phyloP scores from a whole-genome alignment of 1,284 basidiomycete genomes.

The Mycena citricolor region DNA sequence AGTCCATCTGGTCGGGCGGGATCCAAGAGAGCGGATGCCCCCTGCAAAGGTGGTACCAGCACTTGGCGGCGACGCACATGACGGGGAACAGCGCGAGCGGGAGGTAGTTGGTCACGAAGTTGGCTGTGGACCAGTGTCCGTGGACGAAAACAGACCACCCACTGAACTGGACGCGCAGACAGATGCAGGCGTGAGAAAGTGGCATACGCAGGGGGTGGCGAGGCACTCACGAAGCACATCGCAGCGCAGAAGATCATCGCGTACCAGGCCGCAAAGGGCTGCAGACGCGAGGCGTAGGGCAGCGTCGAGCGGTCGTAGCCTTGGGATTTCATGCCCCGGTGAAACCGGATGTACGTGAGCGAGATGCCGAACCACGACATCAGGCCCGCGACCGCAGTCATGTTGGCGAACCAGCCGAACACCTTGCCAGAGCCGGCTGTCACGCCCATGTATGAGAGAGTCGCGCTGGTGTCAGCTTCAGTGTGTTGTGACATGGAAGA shows the following conservation, averaged over 20 bases:
- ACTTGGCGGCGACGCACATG: constrained; percentile 61
- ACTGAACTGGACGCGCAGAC: constrained; percentile 51
- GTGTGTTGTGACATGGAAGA: no score
- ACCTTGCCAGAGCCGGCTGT: constrained; percentile 60
- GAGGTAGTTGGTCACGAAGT: constrained; percentile 78
- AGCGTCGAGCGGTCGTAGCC: constrained; percentile 65
- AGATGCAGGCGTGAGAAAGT: not conserved
- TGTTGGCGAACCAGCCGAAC: constrained; percentile 78
- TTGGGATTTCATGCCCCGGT: constrained; percentile 73
- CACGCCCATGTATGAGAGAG: constrained; percentile 75
- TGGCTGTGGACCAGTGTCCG: constrained; percentile 56
- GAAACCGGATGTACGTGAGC: constrained; percentile 79
- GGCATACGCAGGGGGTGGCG: not conserved
- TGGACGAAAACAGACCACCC: constrained; percentile 78
- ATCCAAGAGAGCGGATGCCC: constrained; percentile 8
- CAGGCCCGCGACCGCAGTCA: constrained; percentile 63
- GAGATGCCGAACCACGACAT: constrained; percentile 86
- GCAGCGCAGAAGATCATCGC: constrained; percentile 51
- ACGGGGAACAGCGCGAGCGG: constrained; percentile 77
- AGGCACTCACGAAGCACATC: constrained; percentile 63
- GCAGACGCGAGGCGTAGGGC: constrained; percentile 60
- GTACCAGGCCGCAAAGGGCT: constrained; percentile 79
- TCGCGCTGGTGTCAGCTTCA: no score
- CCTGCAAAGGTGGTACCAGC: constrained; percentile 30
- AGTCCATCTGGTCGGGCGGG: constrained; percentile 68